These are phyloP conservation scores for Achlya hypogyna DNA, from an alignment of 352 stramenopile species.

Conservation along the genomic window DNA sequence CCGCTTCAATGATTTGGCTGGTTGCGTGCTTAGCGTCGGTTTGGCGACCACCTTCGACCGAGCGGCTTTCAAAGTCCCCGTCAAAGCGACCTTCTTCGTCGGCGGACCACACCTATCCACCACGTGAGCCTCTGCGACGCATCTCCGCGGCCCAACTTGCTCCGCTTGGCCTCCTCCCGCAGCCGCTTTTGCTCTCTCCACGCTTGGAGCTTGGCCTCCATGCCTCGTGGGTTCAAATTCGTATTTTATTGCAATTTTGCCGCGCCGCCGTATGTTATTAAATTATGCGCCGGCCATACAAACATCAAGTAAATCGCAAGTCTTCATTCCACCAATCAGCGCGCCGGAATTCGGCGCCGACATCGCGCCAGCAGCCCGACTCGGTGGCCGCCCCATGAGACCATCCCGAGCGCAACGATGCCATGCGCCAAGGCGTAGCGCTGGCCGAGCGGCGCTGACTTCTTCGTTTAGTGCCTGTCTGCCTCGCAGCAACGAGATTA, in stretches of 20 bases:
- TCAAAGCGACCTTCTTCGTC: conserved; percentile 11
- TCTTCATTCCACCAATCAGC: conserved; percentile 2
- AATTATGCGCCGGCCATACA: background rate
- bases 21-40: background rate
- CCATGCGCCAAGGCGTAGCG: background rate
- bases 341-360: background rate
- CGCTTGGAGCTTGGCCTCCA: conserved; percentile 14
- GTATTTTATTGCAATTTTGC: conserved; percentile 6
- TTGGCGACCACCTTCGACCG: too few species aligned
- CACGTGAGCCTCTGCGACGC: too few species aligned
- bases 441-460: background rate
- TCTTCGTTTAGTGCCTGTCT: background rate
- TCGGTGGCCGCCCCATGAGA: background rate
- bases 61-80: too few species aligned
- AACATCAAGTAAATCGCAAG: background rate
- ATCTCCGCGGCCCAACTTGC: too few species aligned
- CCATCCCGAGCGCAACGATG: background rate
- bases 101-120: too few species aligned
- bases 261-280: background rate
- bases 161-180: background rate
- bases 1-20: background rate
- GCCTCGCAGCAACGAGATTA: background rate
- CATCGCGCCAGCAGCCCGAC: background rate
- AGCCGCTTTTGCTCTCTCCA: conserved; percentile 18
- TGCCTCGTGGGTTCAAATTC: background rate